Evolutionary conservation across 1,284 basidiomycete genomes (phyloP).

Genomic region (Cryptococcus depauperatus): DNA sequence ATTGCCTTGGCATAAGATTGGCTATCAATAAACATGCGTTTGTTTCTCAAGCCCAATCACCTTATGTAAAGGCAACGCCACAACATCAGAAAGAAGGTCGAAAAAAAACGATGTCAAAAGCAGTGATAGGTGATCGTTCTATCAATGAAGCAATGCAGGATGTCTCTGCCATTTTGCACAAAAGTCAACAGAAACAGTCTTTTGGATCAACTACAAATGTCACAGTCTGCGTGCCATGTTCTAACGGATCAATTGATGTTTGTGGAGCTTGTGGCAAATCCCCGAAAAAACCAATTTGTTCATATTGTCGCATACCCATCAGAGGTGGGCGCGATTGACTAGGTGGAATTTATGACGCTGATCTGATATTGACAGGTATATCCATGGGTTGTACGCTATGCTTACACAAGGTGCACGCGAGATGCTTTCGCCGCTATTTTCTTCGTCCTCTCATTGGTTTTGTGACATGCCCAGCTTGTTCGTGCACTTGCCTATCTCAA

Average conservation of each 20-base stretch:
- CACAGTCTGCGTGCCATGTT: constrained; percentile 20
- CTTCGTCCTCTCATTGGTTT: constrained; percentile 3
- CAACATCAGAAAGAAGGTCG: not conserved
- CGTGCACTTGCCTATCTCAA: constrained; percentile 26
- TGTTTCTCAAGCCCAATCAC: constrained; percentile 11
- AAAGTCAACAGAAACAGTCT: not conserved
- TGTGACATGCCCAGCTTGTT: constrained; percentile 32
- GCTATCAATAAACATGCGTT: not conserved
- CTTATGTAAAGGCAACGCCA: not conserved
- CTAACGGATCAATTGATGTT: constrained; percentile 11
- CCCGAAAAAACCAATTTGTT: constrained; percentile 53
- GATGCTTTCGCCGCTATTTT: constrained; percentile 46
- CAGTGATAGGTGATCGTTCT: not conserved
- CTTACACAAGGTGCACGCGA: constrained; percentile 58
- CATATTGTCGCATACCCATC: constrained; percentile 67
- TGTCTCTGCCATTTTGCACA: not conserved
- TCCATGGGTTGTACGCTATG: constrained; percentile 60
- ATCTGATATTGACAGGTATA: constrained; percentile 50
- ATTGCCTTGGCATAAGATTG: constrained; percentile 57
- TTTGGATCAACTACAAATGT: not conserved
- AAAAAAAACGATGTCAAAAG: not conserved
- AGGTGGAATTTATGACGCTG: not conserved
- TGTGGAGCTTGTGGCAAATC: constrained; percentile 52
- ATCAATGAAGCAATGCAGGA: not conserved
- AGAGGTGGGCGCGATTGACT: constrained; percentile 53